These are phyloP conservation scores for Pistacia vera DNA, from an alignment of 345 rosid species.

Conservation along the genomic window DNA sequence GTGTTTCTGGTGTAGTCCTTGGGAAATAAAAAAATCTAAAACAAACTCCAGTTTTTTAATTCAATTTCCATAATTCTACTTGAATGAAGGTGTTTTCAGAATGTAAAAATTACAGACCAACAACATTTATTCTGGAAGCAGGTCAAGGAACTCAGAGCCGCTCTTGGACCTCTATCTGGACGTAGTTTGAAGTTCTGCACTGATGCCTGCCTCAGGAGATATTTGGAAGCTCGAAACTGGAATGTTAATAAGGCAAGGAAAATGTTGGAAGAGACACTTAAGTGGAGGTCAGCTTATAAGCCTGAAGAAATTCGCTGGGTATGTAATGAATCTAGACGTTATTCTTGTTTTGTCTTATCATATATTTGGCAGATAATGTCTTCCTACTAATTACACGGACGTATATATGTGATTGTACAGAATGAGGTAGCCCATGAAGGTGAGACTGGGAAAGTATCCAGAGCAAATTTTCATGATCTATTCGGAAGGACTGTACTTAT, in stretches of 20 bases:
- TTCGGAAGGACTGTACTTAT: constrained; percentile 85
- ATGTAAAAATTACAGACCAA: not conserved
- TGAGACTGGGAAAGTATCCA: constrained; percentile 84
- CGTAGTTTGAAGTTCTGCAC: constrained; percentile 61
- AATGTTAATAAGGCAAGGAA: constrained; percentile 77
- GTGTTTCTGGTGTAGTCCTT: not conserved
- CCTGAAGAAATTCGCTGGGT: constrained; percentile 98
- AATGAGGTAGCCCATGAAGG: constrained; percentile 87
- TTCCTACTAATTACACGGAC: too few species aligned
- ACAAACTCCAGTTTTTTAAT: too few species aligned
- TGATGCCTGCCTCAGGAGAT: constrained; percentile 77
- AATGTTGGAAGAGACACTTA: constrained; percentile 81
- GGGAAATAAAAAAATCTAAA: not conserved
- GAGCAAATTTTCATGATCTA: constrained; percentile 78
- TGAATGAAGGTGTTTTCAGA: not conserved
- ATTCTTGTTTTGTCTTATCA: not conserved
- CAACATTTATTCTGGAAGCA: constrained; percentile 22
- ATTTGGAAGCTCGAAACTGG: constrained; percentile 84
- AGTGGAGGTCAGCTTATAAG: constrained; percentile 84
- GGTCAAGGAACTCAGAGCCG: constrained; percentile 70
- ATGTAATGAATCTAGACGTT: not conserved
- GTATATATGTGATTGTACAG: constrained; percentile 30
- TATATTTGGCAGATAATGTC: not conserved
- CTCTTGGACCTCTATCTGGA: constrained; percentile 74
- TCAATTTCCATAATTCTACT: not conserved